These are phyloP conservation scores for Melaleuca quinquenervia DNA, from an alignment of 345 rosid genomes.

Conservation along the genomic window DNA sequence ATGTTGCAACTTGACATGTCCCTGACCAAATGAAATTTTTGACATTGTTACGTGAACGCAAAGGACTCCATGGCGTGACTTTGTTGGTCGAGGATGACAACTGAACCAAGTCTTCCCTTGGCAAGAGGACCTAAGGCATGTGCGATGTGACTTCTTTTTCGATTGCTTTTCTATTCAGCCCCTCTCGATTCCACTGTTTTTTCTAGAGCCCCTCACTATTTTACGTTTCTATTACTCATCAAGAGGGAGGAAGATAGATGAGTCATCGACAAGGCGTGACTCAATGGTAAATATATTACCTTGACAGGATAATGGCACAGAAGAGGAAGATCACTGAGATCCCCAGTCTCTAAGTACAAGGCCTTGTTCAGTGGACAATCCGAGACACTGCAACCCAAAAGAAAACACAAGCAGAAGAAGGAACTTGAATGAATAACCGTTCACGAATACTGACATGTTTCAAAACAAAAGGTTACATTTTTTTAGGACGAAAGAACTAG, in stretches of 20 bases:
- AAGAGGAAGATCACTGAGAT: constrained; percentile 37
- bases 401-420: neutral
- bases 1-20: neutral
- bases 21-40: neutral
- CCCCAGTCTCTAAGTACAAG: constrained; percentile 48
- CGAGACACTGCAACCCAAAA: constrained; percentile 16
- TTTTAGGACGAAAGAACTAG: neutral
- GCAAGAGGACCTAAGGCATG: neutral
- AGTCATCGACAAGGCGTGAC: neutral
- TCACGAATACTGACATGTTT: neutral
- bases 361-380: constrained; percentile 16
- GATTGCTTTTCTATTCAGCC: neutral
- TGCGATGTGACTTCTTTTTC: neutral
- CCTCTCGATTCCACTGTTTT: neutral
- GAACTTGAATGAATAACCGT: neutral
- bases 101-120: neutral
- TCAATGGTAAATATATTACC: constrained; percentile 12
- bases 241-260: neutral
- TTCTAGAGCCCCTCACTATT: neutral
- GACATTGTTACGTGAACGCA: neutral
- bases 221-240: neutral
- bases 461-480: no score
- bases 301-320: constrained; percentile 74
- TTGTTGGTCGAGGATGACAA: neutral
- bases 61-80: neutral